Conservation (phyloP, 2,329 filamentous ascomycete genomes). For the Dothideomycetes sp. region DNA sequence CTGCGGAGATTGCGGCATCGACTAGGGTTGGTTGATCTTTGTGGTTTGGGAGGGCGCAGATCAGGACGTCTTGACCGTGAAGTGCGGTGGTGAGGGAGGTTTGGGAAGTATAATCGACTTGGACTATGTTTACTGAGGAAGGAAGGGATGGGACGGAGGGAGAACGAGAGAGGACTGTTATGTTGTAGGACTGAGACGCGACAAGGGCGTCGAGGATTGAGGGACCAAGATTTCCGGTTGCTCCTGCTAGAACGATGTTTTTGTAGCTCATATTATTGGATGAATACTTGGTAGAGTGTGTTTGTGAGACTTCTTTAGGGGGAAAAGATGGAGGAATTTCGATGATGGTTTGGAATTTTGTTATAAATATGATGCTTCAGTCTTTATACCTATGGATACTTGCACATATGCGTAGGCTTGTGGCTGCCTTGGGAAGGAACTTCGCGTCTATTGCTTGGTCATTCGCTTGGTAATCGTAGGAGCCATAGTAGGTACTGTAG, state of each 20-base stretch:
- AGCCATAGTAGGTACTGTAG: too few relatives aligned
- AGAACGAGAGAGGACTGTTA: conserved; percentile 28
- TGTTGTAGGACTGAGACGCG: conserved; percentile 25
- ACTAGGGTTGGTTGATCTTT: conserved; percentile 26
- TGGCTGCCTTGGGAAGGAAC: background rate
- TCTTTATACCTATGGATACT: too few relatives aligned
- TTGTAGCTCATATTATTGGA: background rate
- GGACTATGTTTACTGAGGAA: conserved; percentile 22
- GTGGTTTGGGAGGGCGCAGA: conserved; percentile 28
- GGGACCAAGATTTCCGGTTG: conserved; percentile 35
- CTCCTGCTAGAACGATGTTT: conserved; percentile 13
- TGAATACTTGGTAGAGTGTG: background rate
- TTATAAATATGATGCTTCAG: background rate
- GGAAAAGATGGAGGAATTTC: too few relatives aligned
- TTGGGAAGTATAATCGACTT: conserved; percentile 26
- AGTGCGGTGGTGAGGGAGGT: conserved; percentile 26
- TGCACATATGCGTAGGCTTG: background rate
- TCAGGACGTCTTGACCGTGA: conserved; percentile 29
- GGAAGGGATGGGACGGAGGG: conserved; percentile 19
- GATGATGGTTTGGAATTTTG: too few relatives aligned
- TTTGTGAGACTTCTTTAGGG: background rate
- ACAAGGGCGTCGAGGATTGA: conserved; percentile 34
- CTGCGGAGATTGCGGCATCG: conserved; percentile 31
- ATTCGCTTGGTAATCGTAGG: too few relatives aligned
- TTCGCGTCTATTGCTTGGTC: too few relatives aligned